phyloP scores from a whole-genome alignment of 73 alveolate species.

The Tetrahymena borealis region DNA sequence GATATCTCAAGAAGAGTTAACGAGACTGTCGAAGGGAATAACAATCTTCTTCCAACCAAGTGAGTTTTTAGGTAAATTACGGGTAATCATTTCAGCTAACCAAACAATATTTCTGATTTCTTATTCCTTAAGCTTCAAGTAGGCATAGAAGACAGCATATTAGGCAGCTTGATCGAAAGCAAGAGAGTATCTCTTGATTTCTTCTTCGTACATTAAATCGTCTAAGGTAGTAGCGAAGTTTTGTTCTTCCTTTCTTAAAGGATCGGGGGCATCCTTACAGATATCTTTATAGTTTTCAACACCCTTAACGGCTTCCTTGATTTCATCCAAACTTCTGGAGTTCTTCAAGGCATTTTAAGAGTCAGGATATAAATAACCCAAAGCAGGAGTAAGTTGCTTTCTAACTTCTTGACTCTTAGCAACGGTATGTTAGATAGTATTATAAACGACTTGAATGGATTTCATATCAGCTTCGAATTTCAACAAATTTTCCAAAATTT shows the following conservation, averaged over 20 bases:
- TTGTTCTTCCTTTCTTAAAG: slow-evolving; percentile 70
- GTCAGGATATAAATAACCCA: slow-evolving; percentile 94
- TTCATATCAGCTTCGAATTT: slow-evolving; percentile 95
- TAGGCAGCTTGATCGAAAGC: slow-evolving; percentile 32
- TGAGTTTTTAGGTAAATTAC: slow-evolving; percentile 74
- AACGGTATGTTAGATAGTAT: slow-evolving; percentile 68
- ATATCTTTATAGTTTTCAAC: slow-evolving; percentile 72
- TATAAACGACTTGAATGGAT: slow-evolving; percentile 91
- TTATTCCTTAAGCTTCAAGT: slow-evolving; percentile 84
- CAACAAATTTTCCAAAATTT: slow-evolving; percentile 80
- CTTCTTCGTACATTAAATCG: slow-evolving; percentile 77
- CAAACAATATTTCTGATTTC: slow-evolving; percentile 89
- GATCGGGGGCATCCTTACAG: slow-evolving; percentile 83
- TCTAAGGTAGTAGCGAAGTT: slow-evolving; percentile 63
- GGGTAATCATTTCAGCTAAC: slow-evolving; percentile 89
- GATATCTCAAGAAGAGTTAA: no score
- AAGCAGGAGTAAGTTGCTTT: slow-evolving; percentile 75
- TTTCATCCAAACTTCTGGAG: slow-evolving; percentile 74
- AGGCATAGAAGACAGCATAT: slow-evolving; percentile 75
- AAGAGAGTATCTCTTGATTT: slow-evolving; percentile 64
- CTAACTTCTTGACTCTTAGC: slow-evolving; percentile 86
- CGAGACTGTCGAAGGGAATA: slow-evolving; percentile 12
- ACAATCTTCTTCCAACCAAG: slow-evolving; percentile 86
- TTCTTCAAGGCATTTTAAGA: slow-evolving; percentile 67
- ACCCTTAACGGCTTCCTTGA: slow-evolving; percentile 85